phyloP scores from a whole-genome alignment of 208 protist species.

The Entamoeba dispar region DNA sequence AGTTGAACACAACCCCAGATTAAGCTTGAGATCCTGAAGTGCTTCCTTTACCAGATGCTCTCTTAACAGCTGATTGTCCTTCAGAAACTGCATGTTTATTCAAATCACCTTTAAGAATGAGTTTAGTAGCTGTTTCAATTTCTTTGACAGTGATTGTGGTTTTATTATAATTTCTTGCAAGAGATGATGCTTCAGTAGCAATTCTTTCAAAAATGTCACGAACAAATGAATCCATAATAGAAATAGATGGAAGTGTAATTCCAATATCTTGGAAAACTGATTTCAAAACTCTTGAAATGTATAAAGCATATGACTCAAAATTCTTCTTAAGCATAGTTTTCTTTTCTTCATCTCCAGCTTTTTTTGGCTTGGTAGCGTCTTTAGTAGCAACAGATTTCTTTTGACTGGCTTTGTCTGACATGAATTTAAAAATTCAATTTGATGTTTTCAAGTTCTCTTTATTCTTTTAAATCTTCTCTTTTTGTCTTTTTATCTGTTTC shows the following conservation, averaged over 20 bases:
- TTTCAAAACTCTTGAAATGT: neutral
- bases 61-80: neutral
- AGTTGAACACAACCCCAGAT: no score
- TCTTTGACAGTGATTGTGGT: neutral
- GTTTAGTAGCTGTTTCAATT: neutral
- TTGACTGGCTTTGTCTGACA: neutral
- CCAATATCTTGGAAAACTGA: neutral
- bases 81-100: neutral
- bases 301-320: neutral
- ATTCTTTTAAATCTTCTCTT: neutral
- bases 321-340: neutral
- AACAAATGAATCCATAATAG: neutral
- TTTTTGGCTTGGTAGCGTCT: neutral
- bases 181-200: neutral
- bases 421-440: neutral
- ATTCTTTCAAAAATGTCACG: neutral
- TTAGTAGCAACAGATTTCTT: neutral
- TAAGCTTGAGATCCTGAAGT: neutral
- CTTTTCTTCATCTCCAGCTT: neutral
- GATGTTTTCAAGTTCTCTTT: neutral
- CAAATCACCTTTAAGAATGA: neutral
- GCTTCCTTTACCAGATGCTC: neutral
- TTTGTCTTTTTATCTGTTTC: neutral
- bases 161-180: neutral
- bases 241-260: neutral